Conservation (phyloP, 148 eudicot genomes). For the Cornus florida region DNA sequence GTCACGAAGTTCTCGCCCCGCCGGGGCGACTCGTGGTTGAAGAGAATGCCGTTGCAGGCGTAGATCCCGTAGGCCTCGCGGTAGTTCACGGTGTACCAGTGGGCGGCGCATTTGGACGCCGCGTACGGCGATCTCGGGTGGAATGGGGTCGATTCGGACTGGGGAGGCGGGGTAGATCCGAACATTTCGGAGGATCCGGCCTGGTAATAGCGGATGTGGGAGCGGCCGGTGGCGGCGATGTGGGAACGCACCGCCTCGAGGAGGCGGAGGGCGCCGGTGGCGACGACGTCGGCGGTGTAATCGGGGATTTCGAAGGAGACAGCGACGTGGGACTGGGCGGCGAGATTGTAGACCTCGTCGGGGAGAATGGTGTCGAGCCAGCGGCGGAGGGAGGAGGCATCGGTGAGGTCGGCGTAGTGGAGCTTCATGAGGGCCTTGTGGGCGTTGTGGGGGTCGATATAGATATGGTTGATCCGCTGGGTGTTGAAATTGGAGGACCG, state of each 20-base stretch:
- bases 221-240: slow-evolving; percentile 60
- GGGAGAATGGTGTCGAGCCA: slow-evolving; percentile 78
- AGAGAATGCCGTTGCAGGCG: too few species aligned
- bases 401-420: slow-evolving; percentile 94
- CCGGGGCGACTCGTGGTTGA: too few species aligned
- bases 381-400: slow-evolving; percentile 86
- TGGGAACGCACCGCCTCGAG: slow-evolving; percentile 86
- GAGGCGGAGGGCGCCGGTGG: slow-evolving; percentile 77
- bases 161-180: slow-evolving; percentile 92
- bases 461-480: slow-evolving; percentile 91
- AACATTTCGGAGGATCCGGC: slow-evolving; percentile 98
- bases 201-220: slow-evolving; percentile 70
- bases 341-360: slow-evolving; percentile 90
- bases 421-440: slow-evolving; percentile 85
- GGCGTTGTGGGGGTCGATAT: slow-evolving; percentile 91
- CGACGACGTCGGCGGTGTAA: slow-evolving; percentile 93
- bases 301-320: slow-evolving; percentile 97
- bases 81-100: slow-evolving; percentile 95
- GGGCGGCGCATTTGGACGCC: slow-evolving; percentile 81
- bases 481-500: slow-evolving; percentile 95
- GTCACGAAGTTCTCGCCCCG: too few species aligned
- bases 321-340: slow-evolving; percentile 95
- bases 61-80: slow-evolving; percentile 98
- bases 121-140: slow-evolving; percentile 96
- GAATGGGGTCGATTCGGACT: slow-evolving; percentile 72